Evolutionary conservation across 2,329 filamentous ascomycete species (phyloP).

Genomic region (Chaetomium globosum): DNA sequence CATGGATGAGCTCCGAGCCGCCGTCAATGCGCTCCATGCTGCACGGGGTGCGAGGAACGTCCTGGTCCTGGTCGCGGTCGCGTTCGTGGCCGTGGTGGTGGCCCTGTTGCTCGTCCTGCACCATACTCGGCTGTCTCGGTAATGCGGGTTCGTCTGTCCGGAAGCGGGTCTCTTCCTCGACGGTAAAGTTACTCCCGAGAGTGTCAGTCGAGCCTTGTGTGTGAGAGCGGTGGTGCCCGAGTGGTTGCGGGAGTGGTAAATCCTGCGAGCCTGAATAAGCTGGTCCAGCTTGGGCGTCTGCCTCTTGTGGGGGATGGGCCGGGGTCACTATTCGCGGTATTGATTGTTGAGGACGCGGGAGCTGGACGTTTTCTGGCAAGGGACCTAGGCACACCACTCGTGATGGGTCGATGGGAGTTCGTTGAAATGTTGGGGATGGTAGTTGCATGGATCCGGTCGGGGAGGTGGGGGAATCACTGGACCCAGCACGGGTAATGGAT

Average conservation of each 20-base stretch:
- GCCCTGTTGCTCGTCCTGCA: constrained; percentile 1
- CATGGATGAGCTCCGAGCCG: constrained; percentile 52
- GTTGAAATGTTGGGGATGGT: constrained; percentile 46
- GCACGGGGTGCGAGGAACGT: constrained; percentile 34
- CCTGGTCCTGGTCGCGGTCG: constrained; percentile 20
- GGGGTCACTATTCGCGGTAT: constrained; percentile 39
- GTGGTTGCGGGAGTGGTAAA: constrained; percentile 17
- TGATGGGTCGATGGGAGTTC: constrained; percentile 55
- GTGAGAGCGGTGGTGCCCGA: constrained; percentile 28
- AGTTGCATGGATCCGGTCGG: constrained; percentile 40
- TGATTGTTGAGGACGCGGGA: constrained; percentile 41
- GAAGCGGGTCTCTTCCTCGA: constrained; percentile 51
- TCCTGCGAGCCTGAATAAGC: constrained; percentile 30
- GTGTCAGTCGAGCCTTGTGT: constrained; percentile 47
- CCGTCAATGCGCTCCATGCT: constrained; percentile 50
- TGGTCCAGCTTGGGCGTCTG: not conserved
- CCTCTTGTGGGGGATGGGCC: constrained; percentile 33
- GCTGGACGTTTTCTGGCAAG: constrained; percentile 52
- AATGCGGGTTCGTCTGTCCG: constrained; percentile 38
- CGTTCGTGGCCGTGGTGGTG: constrained; percentile 22
- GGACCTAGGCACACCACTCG: constrained; percentile 59
- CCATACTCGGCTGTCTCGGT: constrained; percentile 33
- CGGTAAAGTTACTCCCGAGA: constrained; percentile 60
- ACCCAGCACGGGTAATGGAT: constrained; percentile 40
- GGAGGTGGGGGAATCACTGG: constrained; percentile 37